A percentile compares a stretch with the other conserved stretches of the same genome.
phyloP scores from a whole-genome alignment of 441 rosid genomes.

The Gossypium schwendimanii region DNA sequence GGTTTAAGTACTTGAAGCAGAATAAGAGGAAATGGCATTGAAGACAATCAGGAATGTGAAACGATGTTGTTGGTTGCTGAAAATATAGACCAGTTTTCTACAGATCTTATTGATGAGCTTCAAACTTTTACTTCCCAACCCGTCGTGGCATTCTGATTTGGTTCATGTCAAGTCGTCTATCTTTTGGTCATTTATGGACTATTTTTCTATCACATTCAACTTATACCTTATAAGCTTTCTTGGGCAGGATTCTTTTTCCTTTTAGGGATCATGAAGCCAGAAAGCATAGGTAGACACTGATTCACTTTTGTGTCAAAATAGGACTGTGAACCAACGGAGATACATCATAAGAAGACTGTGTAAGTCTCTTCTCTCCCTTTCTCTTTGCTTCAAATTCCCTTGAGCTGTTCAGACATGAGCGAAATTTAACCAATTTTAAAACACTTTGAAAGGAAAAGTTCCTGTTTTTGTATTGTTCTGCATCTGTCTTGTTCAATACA shows the following conservation, averaged over 20 bases:
- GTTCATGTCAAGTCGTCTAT: constrained; percentile 12
- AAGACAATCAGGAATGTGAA: constrained; percentile 8
- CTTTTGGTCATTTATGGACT: background rate
- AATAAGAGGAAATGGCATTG: constrained; percentile 30
- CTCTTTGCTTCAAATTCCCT: background rate
- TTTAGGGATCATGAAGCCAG: background rate
- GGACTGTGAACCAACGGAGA: background rate
- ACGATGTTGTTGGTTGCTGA: background rate
- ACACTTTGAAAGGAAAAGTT: background rate
- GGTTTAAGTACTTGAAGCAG: constrained; percentile 40
- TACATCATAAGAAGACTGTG: background rate
- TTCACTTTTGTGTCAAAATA: background rate
- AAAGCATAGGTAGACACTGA: background rate
- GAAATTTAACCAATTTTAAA: background rate
- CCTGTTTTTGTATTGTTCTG: constrained; percentile 1
- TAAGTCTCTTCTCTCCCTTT: background rate
- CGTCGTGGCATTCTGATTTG: constrained; percentile 2
- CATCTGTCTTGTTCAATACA: background rate
- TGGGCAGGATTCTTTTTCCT: constrained; percentile 20
- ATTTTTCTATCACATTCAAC: background rate
- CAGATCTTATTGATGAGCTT: background rate
- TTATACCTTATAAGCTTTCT: constrained; percentile 10
- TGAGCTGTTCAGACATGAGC: background rate
- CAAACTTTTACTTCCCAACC: background rate
- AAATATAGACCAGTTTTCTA: background rate